A percentile compares a stretch with the other conserved stretches of the same genome.
Conservation (phyloP, 2,329 filamentous ascomycete genomes). For the Coniochaeta hoffmannii region DNA sequence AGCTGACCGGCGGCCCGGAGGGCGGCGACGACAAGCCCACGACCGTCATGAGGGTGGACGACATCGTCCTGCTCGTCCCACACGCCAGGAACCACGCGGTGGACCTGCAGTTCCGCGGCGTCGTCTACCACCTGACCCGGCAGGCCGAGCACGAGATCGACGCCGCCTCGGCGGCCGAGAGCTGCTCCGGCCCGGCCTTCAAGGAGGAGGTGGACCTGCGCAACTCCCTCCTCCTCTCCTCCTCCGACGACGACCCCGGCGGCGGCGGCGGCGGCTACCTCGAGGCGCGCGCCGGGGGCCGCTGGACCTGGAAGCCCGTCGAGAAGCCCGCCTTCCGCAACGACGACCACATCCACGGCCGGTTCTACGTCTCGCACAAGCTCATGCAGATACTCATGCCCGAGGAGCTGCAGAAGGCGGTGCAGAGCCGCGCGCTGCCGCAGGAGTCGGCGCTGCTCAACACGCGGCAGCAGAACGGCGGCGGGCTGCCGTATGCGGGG, state of each 20-base stretch:
- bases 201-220: slow-evolving; percentile 17
- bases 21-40: slow-evolving; percentile 6
- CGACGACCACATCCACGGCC: slow-evolving; percentile 40
- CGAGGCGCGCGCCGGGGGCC: slow-evolving; percentile 14
- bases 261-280: slow-evolving; percentile 12
- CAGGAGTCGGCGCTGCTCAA: neutral
- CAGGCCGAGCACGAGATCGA: neutral
- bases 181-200: slow-evolving; percentile 15
- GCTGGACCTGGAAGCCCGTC: slow-evolving; percentile 24
- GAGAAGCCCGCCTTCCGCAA: slow-evolving; percentile 17
- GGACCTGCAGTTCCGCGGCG: slow-evolving; percentile 18
- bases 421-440: neutral
- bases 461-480: neutral
- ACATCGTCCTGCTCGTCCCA: slow-evolving; percentile 15
- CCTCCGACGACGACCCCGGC: too few species aligned
- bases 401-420: slow-evolving; percentile 3
- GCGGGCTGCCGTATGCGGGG: neutral
- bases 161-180: slow-evolving; percentile 5
- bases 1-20: slow-evolving; percentile 3
- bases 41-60: slow-evolving; percentile 20
- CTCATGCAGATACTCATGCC: slow-evolving; percentile 43
- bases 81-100: neutral
- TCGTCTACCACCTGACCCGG: slow-evolving; percentile 18
- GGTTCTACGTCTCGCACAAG: slow-evolving; percentile 51
- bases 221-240: slow-evolving; percentile 8